Conservation (phyloP, 345 rosid species). For the Garcia nutans region DNA sequence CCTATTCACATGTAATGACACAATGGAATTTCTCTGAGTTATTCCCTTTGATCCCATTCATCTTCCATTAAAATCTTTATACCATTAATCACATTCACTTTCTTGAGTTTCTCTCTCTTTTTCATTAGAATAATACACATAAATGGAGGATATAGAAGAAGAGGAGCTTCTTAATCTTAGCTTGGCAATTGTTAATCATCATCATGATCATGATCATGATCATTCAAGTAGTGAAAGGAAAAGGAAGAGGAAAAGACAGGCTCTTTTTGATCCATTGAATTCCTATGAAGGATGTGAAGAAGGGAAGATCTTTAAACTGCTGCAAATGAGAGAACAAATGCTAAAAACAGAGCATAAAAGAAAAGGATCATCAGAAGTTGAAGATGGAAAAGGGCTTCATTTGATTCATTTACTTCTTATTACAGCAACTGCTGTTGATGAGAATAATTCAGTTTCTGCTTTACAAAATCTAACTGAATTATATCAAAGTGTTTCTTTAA, state of each 20-base stretch:
- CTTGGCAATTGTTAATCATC: slow-evolving; percentile 36
- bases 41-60: slow-evolving; percentile 18
- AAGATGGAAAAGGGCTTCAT: slow-evolving; percentile 51
- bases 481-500: slow-evolving; percentile 41
- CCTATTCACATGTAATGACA: slow-evolving; percentile 32
- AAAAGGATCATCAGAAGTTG: slow-evolving; percentile 16
- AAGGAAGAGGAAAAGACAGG: slow-evolving; percentile 40
- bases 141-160: slow-evolving; percentile 34
- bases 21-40: slow-evolving; percentile 36
- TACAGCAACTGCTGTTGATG: slow-evolving; percentile 49
- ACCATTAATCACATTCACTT: not conserved
- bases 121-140: not conserved
- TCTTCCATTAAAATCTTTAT: slow-evolving; percentile 29
- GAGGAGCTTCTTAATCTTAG: slow-evolving; percentile 51
- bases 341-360: slow-evolving; percentile 35
- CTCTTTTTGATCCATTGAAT: slow-evolving; percentile 4
- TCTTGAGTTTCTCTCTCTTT: not conserved
- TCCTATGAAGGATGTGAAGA: slow-evolving; percentile 42
- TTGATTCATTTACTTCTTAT: slow-evolving; percentile 61
- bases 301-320: slow-evolving; percentile 47
- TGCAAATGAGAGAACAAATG: slow-evolving; percentile 59
- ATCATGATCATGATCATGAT: too few relatives aligned
- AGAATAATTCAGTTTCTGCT: slow-evolving; percentile 36
- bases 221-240: slow-evolving; percentile 6
- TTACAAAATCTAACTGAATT: slow-evolving; percentile 42